Base-by-base conservation (phyloP, 2,329 filamentous ascomycete genomes). In the Periconia macrospinosa region DNA sequence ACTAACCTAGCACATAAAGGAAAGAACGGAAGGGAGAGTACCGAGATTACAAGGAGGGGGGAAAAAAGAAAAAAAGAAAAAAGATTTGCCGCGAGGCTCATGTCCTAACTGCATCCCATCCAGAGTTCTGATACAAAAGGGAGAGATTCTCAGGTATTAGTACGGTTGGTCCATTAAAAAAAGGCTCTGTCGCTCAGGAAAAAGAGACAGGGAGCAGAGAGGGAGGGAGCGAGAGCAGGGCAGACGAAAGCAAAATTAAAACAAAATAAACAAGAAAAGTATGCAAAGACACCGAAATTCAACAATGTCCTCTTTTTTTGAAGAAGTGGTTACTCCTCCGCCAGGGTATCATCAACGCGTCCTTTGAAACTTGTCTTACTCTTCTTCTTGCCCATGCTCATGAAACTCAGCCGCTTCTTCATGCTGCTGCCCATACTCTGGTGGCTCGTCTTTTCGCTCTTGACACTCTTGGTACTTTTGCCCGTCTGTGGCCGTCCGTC, bases 361-460 rank as follows among this genome's bases (percentile, higher is more conserved):
- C 64, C 65, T 53, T 57, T 62, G 6, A 73, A 79, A 68, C 77
- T 81, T 54, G 66, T 76, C 70, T 85, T 87, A 67, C 82, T 85
- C 44, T 78, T 78, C 76, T 89, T 91, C 71, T 86, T 87, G 30
- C 88, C 87, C 47, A 92, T 80, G 70, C 88, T 90, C 66, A 95
- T 79, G 65, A 92, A 79, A 70, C 90, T 94, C 60, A 95, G 79
- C 66, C 91, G 78, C 77, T 91, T 93, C 75, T 87, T 86, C 60
- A 95, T 83, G 53, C 86, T 84, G 53, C 86, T 84, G 49, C 64
- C 65, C 30, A 61, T 70, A 14, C 83, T 83, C 49, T 58, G 53
- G 23, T 81, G 80, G 52, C 74, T 70, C 37, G 77, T 67, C 3
- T 75, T 72, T 41, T 71, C 66, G 35, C 73, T 78, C 44, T 80